Base-by-base conservation (phyloP, 192 early-diverging fungal genomes). In the Endogone sp. region DNA sequence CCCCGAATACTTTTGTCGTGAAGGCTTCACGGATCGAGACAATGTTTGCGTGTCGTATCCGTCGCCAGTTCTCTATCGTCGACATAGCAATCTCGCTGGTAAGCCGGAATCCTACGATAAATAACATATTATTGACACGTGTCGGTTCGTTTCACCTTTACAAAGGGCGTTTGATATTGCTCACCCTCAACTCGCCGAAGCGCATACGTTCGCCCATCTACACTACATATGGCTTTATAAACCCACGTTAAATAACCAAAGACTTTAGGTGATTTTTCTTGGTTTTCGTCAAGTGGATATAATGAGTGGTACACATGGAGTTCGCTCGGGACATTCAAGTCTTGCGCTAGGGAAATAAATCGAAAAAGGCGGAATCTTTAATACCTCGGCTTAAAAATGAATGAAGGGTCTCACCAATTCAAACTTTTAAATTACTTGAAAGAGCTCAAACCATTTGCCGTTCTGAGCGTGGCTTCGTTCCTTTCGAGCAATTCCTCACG, bases 1-100 rank as follows among this genome's bases (percentile, higher is more conserved):
- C 96, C 20, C 94, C 95, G 87, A 98, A 98, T 2, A 93, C 93
- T 55, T 90, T 92, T 4, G 95, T 98, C 2, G 96, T 95, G 71
- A 99, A 98, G 25, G 92, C 98, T 78, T 98, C 96, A 20, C 91
- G 84, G 25, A 98, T 82, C 28, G 89, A 92, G 6, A 94, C 93
- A 61, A 98, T 81, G 64, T 89, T 92, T 11, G 94, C 85, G 72
- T 94, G 93, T 44, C 87, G 81, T 21, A 98, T 85, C 58, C 85
- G 69, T 56, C 88, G 82, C 98, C 98, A 99, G 29, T 62, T 82
- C 58, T 98, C 96, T 24, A 98, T 85, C 3, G 83, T 88, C 16
- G 85, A 74, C 80, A 99, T 94, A 1, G 93, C 91, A 27, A 86
- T 32, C 63, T 95, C 94, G 62, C 94, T 92, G 2, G 83, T 78